Base-by-base conservation (phyloP, 2,329 filamentous ascomycete genomes). In the Juglanconis juglandina region DNA sequence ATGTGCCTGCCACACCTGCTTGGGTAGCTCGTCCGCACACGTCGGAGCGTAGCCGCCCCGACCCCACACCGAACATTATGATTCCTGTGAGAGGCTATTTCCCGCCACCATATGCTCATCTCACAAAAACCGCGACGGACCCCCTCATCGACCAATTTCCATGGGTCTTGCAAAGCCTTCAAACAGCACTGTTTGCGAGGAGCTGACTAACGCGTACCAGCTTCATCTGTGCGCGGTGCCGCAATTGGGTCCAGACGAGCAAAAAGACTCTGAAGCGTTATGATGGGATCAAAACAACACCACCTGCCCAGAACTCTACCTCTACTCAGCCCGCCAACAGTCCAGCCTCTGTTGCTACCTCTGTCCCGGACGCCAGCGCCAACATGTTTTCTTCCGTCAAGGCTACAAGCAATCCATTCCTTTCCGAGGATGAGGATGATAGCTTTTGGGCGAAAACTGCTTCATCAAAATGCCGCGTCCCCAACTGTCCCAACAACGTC, bases 201-300 rank as follows among this genome's bases (percentile, higher is more conserved):
- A 11, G 44, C 32, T 39, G n/a, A 57, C 55, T 47, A 13, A 57
- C 53, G 7, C 51, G 33, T n/a, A 44, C 33, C 14, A 63, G 61
- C 34, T 61, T 63, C 52, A 58, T 39, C 49, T 63, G 61, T 60
- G 35, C 24, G 41, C 56, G 39, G 54, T 63, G 61, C 17, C 39
- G 13, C 37, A 35, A 44, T 50, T 30, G 2, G 30, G 39, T 14
- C 37, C 10, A 24, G n/a, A 24, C 24, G 24, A 35, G 32, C 5
- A 30, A 2, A 14, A 34, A 44, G 35, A 52, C 11, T 33, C 55
- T 37, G 37, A 41, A 49, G 14, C 9, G 37, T 9, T 44, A 58
- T 51, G 33, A 58, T 58, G 55, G 55, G 55, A 58, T 51, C 24
- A 46, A 50, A 51, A 10, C 37, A 17, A 33, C 24, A 24, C 32